Percentiles rank a stretch among this genome's conserved stretches.
Conservation (phyloP, 2,329 filamentous ascomycete genomes). For the Fusarium aywerte region DNA sequence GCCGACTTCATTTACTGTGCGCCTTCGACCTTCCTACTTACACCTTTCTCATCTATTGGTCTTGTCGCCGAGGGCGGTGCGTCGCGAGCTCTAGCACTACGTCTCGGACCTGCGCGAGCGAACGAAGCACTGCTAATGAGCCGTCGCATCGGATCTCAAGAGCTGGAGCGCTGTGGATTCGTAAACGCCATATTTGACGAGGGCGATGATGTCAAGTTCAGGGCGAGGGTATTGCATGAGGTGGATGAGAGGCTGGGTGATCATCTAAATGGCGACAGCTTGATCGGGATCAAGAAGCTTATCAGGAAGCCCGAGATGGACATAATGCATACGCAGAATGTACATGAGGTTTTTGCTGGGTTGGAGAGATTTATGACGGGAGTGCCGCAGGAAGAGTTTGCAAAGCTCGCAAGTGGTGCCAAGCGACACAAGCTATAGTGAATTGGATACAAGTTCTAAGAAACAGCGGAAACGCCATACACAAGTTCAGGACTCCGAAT, state of each 20-base stretch:
- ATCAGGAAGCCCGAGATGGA: slow-evolving; percentile 80
- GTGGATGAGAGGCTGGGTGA: slow-evolving; percentile 82
- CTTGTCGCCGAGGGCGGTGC: slow-evolving; percentile 90
- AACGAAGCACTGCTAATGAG: slow-evolving; percentile 96
- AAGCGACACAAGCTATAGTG: slow-evolving; percentile 90
- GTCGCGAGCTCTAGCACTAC: slow-evolving; percentile 79
- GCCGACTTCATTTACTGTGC: slow-evolving; percentile 93
- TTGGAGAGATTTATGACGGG: slow-evolving; percentile 83
- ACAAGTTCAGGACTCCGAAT: not conserved
- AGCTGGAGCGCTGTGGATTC: slow-evolving; percentile 81
- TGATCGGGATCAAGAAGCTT: slow-evolving; percentile 86
- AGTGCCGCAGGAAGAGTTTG: slow-evolving; percentile 88
- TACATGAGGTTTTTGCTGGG: slow-evolving; percentile 86
- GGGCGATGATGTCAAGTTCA: slow-evolving; percentile 75
- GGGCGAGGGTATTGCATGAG: slow-evolving; percentile 77
- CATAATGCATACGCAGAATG: slow-evolving; percentile 78
- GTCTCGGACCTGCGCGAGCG: slow-evolving; percentile 82
- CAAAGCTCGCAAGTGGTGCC: slow-evolving; percentile 83
- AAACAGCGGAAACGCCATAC: no score
- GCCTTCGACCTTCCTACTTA: slow-evolving; percentile 85
- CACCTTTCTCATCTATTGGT: slow-evolving; percentile 89
- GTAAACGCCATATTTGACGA: slow-evolving; percentile 83
- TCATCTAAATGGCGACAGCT: slow-evolving; percentile 81
- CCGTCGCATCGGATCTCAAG: slow-evolving; percentile 76
- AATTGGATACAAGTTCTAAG: not conserved